Conservation (phyloP, 345 rosid species). For the Hevea brasiliensis region DNA sequence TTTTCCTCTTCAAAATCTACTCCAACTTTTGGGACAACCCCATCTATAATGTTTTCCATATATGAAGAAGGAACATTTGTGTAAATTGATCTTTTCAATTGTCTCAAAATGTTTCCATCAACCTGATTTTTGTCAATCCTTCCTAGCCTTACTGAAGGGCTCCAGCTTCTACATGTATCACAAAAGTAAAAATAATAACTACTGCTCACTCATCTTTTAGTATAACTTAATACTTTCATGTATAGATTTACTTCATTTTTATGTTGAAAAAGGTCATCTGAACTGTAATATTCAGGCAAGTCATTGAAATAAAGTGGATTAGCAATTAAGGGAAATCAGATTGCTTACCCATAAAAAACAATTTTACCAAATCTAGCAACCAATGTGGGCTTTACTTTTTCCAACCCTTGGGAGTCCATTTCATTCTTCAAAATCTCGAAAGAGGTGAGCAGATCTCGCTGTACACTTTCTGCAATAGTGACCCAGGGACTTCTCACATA, state of each 20-base stretch:
- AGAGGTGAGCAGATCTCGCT: conserved; percentile 44
- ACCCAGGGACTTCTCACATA: conserved; percentile 35
- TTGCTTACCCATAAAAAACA: conserved; percentile 45
- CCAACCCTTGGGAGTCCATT: conserved; percentile 19
- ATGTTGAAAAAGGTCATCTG: background rate
- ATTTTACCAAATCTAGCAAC: conserved; percentile 62
- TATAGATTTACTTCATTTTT: too few species aligned
- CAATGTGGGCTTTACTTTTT: conserved; percentile 38
- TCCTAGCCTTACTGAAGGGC: conserved; percentile 17
- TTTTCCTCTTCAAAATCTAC: conserved; percentile 38
- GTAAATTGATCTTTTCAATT: conserved; percentile 34
- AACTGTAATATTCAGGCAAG: background rate
- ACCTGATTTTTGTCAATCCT: conserved; percentile 24
- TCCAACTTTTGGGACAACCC: conserved; percentile 40
- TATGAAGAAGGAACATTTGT: conserved; percentile 44
- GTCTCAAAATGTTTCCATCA: conserved; percentile 30
- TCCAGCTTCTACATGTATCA: conserved; percentile 44
- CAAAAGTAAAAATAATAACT: background rate
- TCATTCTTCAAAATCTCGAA: conserved; percentile 34
- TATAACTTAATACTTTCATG: background rate
- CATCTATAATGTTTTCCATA: conserved; percentile 32
- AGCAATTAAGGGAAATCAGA: background rate
- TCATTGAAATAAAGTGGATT: conserved; percentile 1
- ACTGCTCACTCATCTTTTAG: background rate
- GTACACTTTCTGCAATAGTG: conserved; percentile 44